These are phyloP conservation scores for Parascedosporium putredinis DNA, from an alignment of 2,329 filamentous ascomycete species.

Conservation along the genomic window DNA sequence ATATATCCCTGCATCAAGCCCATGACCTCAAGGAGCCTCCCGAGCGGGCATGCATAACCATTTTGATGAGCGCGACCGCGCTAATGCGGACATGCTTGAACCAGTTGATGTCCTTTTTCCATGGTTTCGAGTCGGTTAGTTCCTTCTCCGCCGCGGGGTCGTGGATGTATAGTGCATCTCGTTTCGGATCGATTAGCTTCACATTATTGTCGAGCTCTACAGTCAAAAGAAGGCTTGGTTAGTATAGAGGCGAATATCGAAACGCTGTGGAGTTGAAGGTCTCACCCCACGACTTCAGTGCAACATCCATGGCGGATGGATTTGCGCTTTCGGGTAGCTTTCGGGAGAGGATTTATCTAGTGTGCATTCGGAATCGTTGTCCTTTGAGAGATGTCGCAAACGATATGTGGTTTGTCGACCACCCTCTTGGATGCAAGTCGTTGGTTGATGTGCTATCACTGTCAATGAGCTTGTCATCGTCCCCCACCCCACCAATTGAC, in stretches of 20 bases:
- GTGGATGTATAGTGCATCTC: slow-evolving; percentile 88
- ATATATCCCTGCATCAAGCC: slow-evolving; percentile 96
- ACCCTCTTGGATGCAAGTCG: too few relatives aligned
- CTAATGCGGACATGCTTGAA: slow-evolving; percentile 93
- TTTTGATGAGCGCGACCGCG: slow-evolving; percentile 88
- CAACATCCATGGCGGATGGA: slow-evolving; percentile 17
- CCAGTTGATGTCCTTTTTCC: slow-evolving; percentile 69
- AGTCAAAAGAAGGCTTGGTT: slow-evolving; percentile 8
- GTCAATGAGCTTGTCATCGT: too few relatives aligned
- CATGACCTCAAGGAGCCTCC: slow-evolving; percentile 94
- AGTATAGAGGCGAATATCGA: too few relatives aligned
- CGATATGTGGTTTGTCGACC: too few relatives aligned
- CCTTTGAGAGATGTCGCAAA: too few relatives aligned
- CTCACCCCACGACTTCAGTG: slow-evolving; percentile 19
- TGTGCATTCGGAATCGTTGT: too few relatives aligned
- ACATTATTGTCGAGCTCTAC: slow-evolving; percentile 84
- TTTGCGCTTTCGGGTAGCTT: neutral
- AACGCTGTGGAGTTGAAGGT: neutral
- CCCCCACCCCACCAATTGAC: too few relatives aligned
- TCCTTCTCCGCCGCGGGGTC: slow-evolving; percentile 56
- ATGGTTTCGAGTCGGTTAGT: slow-evolving; percentile 57
- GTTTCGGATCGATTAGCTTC: slow-evolving; percentile 71
- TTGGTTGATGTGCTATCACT: too few relatives aligned
- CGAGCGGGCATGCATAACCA: slow-evolving; percentile 98
- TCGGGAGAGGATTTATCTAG: neutral